A percentile compares a stretch with the other conserved stretches of the same genome.
phyloP scores from a whole-genome alignment of 2,329 filamentous ascomycete genomes.

The Fusarium lyarnte region DNA sequence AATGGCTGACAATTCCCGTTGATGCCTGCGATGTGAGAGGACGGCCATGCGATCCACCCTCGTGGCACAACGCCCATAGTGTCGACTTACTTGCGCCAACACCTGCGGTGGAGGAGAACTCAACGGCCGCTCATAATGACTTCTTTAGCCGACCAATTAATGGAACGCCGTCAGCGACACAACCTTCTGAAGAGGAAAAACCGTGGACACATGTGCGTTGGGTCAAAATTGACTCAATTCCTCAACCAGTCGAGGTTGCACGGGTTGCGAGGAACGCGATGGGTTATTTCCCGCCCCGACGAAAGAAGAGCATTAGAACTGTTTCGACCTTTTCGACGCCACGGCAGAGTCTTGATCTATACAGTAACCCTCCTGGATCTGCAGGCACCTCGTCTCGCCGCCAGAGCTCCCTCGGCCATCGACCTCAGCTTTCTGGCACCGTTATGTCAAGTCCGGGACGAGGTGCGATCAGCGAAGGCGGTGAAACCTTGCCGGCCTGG shows the following conservation, averaged over 20 bases:
- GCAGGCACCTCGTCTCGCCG: conserved; percentile 52
- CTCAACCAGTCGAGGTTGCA: conserved; percentile 82
- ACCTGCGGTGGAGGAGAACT: conserved; percentile 48
- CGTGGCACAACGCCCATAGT: conserved; percentile 50
- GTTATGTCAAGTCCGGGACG: conserved; percentile 50
- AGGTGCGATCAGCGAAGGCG: conserved; percentile 49
- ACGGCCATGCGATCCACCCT: conserved; percentile 68
- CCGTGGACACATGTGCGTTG: conserved; percentile 90
- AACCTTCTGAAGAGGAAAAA: conserved; percentile 60
- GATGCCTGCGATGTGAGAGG: conserved; percentile 90
- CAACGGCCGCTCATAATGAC: conserved; percentile 48
- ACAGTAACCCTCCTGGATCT: conserved; percentile 55
- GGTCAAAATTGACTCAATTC: conserved; percentile 79
- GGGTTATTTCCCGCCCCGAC: conserved; percentile 90
- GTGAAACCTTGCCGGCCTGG: conserved; percentile 62
- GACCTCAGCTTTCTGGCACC: conserved; percentile 48
- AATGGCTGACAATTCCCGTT: conserved; percentile 84
- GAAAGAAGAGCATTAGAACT: conserved; percentile 82
- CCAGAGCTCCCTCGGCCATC: conserved; percentile 53
- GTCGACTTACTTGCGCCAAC: conserved; percentile 64
- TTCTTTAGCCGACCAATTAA: conserved; percentile 54
- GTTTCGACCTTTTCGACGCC: conserved; percentile 75
- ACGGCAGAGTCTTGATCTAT: conserved; percentile 70
- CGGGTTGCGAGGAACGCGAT: conserved; percentile 82
- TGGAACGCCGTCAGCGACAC: conserved; percentile 43